Percentiles rank a stretch among this genome's conserved stretches.
Evolutionary conservation across 768 basidiomycete genomes (phyloP).

Genomic region (Suillus bovinus): DNA sequence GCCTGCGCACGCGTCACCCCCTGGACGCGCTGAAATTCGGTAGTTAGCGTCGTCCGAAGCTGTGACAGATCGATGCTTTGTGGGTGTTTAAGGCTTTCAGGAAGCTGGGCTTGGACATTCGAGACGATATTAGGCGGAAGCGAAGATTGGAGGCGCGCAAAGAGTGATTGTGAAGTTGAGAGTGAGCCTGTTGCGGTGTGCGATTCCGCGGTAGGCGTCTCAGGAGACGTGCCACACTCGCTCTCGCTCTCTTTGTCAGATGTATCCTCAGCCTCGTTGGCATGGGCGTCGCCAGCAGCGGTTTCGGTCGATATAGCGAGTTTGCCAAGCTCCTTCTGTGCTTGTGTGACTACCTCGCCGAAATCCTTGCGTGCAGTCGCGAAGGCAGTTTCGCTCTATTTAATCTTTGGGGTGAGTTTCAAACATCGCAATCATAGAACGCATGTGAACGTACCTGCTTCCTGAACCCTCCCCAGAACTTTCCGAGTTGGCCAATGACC

Average conservation of each 20-base stretch:
- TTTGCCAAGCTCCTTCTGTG: slow-evolving; percentile 74
- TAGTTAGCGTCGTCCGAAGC: slow-evolving; percentile 59
- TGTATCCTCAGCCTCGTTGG: slow-evolving; percentile 10
- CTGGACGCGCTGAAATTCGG: slow-evolving; percentile 73
- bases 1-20: slow-evolving; percentile 74
- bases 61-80: slow-evolving; percentile 69
- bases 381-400: slow-evolving; percentile 68
- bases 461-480: slow-evolving; percentile 90
- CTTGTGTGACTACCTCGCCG: slow-evolving; percentile 70
- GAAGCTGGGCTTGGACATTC: slow-evolving; percentile 66
- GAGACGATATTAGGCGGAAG: slow-evolving; percentile 75
- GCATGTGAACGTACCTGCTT: slow-evolving; percentile 63
- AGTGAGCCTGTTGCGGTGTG: slow-evolving; percentile 24
- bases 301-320: slow-evolving; percentile 41
- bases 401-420: slow-evolving; percentile 11
- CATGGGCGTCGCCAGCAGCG: slow-evolving; percentile 14
- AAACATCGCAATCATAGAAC: neutral
- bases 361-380: slow-evolving; percentile 74
- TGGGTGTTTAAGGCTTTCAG: slow-evolving; percentile 63
- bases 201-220: slow-evolving; percentile 25
- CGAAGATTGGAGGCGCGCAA: slow-evolving; percentile 71
- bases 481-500: slow-evolving; percentile 82
- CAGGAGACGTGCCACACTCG: slow-evolving; percentile 28
- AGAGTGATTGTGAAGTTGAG: slow-evolving; percentile 45
- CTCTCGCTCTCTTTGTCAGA: slow-evolving; percentile 20